Conservation (phyloP, 2,329 filamentous ascomycete species). For the Apiospora sp. region DNA sequence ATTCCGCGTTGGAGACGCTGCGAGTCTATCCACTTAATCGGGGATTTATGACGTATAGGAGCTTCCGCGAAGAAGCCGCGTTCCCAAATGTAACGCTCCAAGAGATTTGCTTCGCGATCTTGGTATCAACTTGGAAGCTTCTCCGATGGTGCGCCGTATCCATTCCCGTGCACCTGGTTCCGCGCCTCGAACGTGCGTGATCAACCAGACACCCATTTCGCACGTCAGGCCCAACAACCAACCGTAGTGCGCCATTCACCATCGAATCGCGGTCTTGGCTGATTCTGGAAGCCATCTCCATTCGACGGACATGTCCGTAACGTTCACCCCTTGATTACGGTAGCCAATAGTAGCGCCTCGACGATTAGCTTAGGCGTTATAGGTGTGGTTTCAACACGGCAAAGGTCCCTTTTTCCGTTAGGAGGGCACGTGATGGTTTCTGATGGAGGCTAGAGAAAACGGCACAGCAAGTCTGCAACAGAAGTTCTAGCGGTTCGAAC, state of each 20-base stretch:
- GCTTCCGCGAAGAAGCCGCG: too few relatives aligned
- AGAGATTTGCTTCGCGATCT: conserved; percentile 13
- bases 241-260: not conserved
- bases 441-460: not conserved
- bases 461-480: conserved; percentile 6
- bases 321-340: not conserved
- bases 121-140: not conserved
- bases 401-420: not conserved
- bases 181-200: not conserved
- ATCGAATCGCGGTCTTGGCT: not conserved
- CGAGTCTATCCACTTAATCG: not conserved
- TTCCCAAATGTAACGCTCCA: not conserved
- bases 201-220: not conserved
- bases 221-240: not conserved
- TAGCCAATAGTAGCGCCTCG: not conserved
- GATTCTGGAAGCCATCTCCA: not conserved
- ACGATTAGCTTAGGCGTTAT: not conserved
- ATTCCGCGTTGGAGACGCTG: not conserved
- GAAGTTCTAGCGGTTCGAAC: not conserved
- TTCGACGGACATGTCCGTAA: not conserved
- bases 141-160: not conserved
- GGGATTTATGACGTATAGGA: conserved; percentile 7
- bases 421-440: not conserved
- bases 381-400: conserved; percentile 5
- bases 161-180: not conserved